Evolutionary conservation across 106 monocot species (phyloP), one percentile per base, ranked within the genome.

Genomic region (Iris macrosiphon): DNA sequence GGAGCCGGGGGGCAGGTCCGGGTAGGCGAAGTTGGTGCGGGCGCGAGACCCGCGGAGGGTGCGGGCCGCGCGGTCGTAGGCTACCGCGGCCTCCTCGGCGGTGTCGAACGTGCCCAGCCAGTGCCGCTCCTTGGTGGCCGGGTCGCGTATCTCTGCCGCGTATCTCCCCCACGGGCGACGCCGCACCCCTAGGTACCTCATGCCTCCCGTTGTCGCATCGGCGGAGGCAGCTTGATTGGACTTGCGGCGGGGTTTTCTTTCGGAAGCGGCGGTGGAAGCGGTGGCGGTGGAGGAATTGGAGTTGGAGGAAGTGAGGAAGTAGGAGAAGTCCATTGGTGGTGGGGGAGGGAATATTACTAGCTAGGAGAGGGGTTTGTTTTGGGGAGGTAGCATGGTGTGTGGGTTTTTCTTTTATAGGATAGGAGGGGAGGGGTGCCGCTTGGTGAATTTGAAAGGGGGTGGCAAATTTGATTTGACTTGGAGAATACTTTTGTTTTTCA

Each of bases 81-180:
- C 84, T 0, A 79, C 75, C 4, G 84, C 84, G 0, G 79, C 88
- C 59, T 88, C 83, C 61, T 88, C 83, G 8, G 88, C 82, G 1
- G 88, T 89, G 70, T 89, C 88, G 43, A 89, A 89, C 1, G 88
- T 89, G 8, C 88, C 88, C 3, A 89, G 79, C 88, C 88, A 89
- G 66, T 83, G 88, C 19, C 88, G 51, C 35, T 83, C 88, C 34
- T 89, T 89, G 2, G 88, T 89, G 8, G 79, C 72, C 29, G 83
- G 83, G 59, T 89, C 71, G 5, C 88, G 72, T 44, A 89, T 89
- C 71, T 89, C 88, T 7, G 83, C 83, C 35, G 83, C 79, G 61
- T 89, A 89, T 3, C 88, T 57, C 17, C 88, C 88, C 88, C 88
- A 89, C 7, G 88, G 88, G 41, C 88, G 65, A 3, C 88, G 76